Evolutionary conservation across 2,329 filamentous ascomycete genomes (phyloP).

Genomic region (Penicillium griseofulvum): DNA sequence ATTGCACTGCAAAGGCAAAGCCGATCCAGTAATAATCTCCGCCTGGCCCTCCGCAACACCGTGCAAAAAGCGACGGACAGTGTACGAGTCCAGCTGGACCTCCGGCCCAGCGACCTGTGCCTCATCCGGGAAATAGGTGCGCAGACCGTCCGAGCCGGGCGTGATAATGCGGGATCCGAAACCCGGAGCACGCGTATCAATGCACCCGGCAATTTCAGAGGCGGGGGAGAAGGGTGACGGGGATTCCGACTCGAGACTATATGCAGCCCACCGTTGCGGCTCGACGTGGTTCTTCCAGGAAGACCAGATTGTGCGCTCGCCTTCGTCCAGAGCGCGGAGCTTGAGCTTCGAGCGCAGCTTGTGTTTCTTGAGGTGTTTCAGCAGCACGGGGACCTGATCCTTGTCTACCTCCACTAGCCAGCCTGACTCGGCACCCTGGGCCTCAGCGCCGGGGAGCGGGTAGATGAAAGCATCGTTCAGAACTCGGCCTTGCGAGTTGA

Average conservation of each 20-base stretch:
- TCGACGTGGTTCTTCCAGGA: conserved; percentile 62
- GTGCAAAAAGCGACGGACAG: conserved; percentile 70
- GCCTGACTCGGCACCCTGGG: conserved; percentile 34
- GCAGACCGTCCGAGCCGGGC: conserved; percentile 35
- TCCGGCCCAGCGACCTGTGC: conserved; percentile 46
- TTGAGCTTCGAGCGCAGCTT: conserved; percentile 79
- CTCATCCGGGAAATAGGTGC: conserved; percentile 32
- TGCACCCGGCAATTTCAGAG: conserved; percentile 33
- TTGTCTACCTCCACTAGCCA: conserved; percentile 84
- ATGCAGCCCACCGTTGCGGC: conserved; percentile 36
- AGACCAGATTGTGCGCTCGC: conserved; percentile 68
- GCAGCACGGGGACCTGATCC: conserved; percentile 58
- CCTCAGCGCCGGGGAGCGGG: conserved; percentile 49
- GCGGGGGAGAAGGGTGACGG: conserved; percentile 30
- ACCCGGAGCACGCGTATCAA: conserved; percentile 41
- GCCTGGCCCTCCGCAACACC: conserved; percentile 82
- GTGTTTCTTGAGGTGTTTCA: conserved; percentile 76
- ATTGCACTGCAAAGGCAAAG: conserved; percentile 84
- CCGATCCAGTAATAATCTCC: conserved; percentile 69
- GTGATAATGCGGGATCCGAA: conserved; percentile 42
- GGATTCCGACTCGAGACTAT: conserved; percentile 37
- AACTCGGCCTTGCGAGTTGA: conserved; percentile 80
- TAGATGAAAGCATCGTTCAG: conserved; percentile 91
- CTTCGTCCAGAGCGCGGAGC: conserved; percentile 63
- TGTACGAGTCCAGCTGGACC: conserved; percentile 62